Evolutionary conservation across 371 early-diverging fungal species (phyloP), one percentile per base, ranked within the genome.

Genomic region (Smittium culicis): DNA sequence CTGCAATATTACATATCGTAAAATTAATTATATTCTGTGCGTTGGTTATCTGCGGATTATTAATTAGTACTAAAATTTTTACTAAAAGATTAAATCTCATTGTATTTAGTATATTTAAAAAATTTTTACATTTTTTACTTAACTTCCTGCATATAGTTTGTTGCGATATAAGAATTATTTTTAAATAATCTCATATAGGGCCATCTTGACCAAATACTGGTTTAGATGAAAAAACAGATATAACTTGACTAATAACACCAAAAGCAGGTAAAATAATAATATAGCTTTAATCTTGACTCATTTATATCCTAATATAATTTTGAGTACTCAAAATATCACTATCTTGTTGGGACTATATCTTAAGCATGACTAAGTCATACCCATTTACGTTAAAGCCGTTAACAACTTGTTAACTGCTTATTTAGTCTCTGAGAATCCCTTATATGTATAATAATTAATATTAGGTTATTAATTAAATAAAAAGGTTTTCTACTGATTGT

Each of bases 21-120:
- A 11, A 11, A 45, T 45, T 45, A 20, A 45, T 45, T 45, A 45
- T 45, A 45, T 45, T 45, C 45, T 45, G 61, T 59, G 72, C 69
- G 71, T 75, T 75, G 58, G 61, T 75, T 77, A 75, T 69, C 66
- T 75, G 77, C 77, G 70, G 69, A 75, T 75, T 75, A 34, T 70
- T 70, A 77, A 66, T 69, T 67, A 69, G 68, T 74, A 71, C 31
- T 70, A 55, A 71, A 74, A 65, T 70, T 70, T 59, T 70, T 28
- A 35, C 28, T 35, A 64, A 64, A 27, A 45, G 20, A 45, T 20
- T 20, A 45, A 45, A 20, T 45, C 20, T 45, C 20, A 45, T 45
- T 11, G 45, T 45, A 45, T 45, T 45, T 45, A 11, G 45, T 45
- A 45, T 45, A 45, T 45, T 45, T 45, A 45, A 45, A 45, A 45